Evolutionary conservation across 768 basidiomycete genomes (phyloP), one percentile per base, ranked within the genome.

Genomic region (Suillus subluteus): DNA sequence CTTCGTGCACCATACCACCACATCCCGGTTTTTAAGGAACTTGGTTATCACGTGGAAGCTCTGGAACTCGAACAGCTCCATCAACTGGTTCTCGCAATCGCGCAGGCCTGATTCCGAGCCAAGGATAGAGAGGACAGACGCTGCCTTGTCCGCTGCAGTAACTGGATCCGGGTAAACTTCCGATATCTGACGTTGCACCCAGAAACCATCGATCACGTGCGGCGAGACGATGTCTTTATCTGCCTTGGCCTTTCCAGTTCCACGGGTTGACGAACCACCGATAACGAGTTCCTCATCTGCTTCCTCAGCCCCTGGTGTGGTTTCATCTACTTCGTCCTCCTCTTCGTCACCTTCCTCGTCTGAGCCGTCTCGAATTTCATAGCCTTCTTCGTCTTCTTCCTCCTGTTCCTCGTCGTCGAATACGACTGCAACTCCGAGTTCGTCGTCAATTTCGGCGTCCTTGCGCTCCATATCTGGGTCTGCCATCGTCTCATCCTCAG

Each of bases 361-460:
- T 2, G 88, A 87, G 69, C 92, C 94, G 0, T 95, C 92, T 12
- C 86, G 84, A 63, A 98, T 86, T 75, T 98, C 96, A 70, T 84
- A 98, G 1, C 90, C 92, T 69, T 93, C 94, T 0, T 93, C 94
- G 23, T 96, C 94, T 2, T 96, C 95, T 5, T 93, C 95, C 30
- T 98, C 96, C 72, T 95, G 90, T 69, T 98, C 97, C 66, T 99
- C 98, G 73, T 98, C 97, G 70, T 98, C 96, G 66, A 99, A 98
- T 6, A 98, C 91, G 9, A 99, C 96, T 0, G 97, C 97, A 1
- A 99, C 97, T n/a, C 97, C 96, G 54, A 93, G 89, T 71, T 97
- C 96, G 66, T 96, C 96, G 69, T 98, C 97, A 71, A 98, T 95
- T 78, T 92, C 95, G 3, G 88, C 93, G 65, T 93, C 94, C 76